These are phyloP conservation scores for Aspergillus oerlinghausenensis DNA, from an alignment of 2,329 filamentous ascomycete species.

Conservation along the genomic window DNA sequence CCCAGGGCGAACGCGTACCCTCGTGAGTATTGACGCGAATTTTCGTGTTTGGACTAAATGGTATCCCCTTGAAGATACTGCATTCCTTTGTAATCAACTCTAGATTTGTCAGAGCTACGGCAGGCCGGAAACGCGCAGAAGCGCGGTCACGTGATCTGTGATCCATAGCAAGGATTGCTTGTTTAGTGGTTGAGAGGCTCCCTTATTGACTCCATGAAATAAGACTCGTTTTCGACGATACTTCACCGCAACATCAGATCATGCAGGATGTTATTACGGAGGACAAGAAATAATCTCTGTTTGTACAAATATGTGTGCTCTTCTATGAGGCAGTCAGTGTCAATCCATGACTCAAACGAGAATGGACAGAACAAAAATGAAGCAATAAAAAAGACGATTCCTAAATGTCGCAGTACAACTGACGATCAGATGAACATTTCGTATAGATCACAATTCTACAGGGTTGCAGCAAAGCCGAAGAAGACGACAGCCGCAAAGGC, in stretches of 20 bases:
- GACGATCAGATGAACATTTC: neutral
- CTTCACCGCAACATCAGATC: neutral
- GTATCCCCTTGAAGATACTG: conserved; percentile 17
- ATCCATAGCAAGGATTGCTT: neutral
- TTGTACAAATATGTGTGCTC: neutral
- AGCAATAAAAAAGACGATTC: neutral
- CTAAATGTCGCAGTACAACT: neutral
- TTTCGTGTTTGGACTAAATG: conserved; percentile 31
- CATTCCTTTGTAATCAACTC: neutral
- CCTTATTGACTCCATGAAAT: neutral
- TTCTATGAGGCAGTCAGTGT: neutral
- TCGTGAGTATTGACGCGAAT: conserved; percentile 26
- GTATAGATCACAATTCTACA: conserved; percentile 20
- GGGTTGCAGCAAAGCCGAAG: conserved; percentile 35
- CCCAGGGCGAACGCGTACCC: conserved; percentile 28
- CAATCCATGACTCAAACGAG: neutral
- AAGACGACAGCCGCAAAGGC: conserved; percentile 39
- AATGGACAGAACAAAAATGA: neutral
- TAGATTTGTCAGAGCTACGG: conserved; percentile 1
- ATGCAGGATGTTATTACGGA: neutral
- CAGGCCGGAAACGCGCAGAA: conserved; percentile 13
- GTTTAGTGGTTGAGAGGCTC: neutral
- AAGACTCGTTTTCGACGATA: neutral
- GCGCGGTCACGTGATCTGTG: neutral
- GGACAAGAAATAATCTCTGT: neutral